Evolutionary conservation across 2,329 filamentous ascomycete genomes (phyloP).

Genomic region (Cadophora malorum): DNA sequence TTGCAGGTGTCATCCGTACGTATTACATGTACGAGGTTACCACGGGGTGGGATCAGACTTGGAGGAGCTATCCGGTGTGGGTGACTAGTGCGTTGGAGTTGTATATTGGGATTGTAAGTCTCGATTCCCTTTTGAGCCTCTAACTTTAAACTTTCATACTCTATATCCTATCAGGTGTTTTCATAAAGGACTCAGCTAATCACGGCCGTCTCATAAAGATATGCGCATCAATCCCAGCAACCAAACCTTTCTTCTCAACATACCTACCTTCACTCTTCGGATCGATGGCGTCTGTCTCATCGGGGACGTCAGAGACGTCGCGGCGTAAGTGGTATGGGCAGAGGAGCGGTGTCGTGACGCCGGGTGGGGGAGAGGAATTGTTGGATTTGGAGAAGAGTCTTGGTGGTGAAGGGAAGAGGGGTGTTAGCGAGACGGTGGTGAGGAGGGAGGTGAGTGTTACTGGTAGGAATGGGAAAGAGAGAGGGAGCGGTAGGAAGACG

Average conservation of each 20-base stretch:
- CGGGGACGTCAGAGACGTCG: background rate
- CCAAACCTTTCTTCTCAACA: conserved; percentile 51
- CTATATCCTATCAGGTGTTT: background rate
- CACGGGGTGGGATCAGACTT: conserved; percentile 46
- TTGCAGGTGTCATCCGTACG: conserved; percentile 48
- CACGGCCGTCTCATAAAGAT: conserved; percentile 43
- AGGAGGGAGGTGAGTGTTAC: background rate
- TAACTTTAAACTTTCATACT: background rate
- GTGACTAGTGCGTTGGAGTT: conserved; percentile 50
- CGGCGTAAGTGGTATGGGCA: background rate
- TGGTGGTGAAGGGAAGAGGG: background rate
- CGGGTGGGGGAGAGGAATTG: background rate
- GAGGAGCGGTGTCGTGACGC: background rate
- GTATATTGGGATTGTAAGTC: conserved; percentile 48
- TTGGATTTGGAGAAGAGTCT: conserved; percentile 14
- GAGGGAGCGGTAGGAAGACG: background rate
- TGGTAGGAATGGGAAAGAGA: background rate
- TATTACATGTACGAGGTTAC: conserved; percentile 47
- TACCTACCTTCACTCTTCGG: conserved; percentile 33
- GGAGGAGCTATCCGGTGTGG: conserved; percentile 48
- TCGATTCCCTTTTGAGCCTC: background rate
- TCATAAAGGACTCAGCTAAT: background rate
- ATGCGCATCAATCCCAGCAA: conserved; percentile 53
- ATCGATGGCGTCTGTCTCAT: conserved; percentile 6
- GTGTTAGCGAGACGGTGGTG: background rate